Evolutionary conservation across 352 stramenopile species (phyloP), one percentile per base, ranked within the genome.

Genomic region (Pythium periplocum): DNA sequence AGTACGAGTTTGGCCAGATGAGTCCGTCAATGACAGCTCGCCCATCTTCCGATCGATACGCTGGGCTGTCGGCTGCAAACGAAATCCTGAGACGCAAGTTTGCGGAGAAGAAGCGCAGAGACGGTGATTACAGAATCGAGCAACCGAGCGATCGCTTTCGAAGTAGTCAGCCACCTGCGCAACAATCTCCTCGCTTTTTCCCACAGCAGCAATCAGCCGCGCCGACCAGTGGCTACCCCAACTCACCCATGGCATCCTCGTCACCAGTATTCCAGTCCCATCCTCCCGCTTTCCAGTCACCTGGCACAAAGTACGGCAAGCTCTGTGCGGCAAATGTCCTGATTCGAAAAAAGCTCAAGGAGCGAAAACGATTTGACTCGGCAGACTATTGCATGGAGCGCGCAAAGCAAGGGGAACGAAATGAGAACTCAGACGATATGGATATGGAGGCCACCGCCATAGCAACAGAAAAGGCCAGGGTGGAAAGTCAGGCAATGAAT

Each of bases 321-420:
- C 61, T 90, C 6, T 79, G 69, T 26, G 79, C 79, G 0, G 75
- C 69, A 1, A 83, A 93, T 39, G 69, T 93, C n/a, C 58, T 93
- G 10, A 77, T 93, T 47, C 83, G 82, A 30, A 83, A 81, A 7
- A 85, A 90, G 45, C 53, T 93, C 10, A 83, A 86, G 52, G 83
- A 93, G 52, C 75, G 83, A 10, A 90, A 93, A 45, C 78, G 79
- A 4, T 92, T 93, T 33, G 81, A 92, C 55, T 93, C 83, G 34
- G 81, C 81, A 0, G 83, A 91, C 59, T 88, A 93, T 56, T 62
- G 68, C 3, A 86, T 90, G 77, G 73, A 86, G 47, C 66, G 69
- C 45, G 71, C 83, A n/a, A 68, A 72, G 46, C 56, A 41, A 9
- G 53, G 30, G 31, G 43, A 38, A 10, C 3, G 44, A 54, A 26